phyloP scores from a whole-genome alignment of 768 basidiomycete genomes.

The Termitomyces heimii region DNA sequence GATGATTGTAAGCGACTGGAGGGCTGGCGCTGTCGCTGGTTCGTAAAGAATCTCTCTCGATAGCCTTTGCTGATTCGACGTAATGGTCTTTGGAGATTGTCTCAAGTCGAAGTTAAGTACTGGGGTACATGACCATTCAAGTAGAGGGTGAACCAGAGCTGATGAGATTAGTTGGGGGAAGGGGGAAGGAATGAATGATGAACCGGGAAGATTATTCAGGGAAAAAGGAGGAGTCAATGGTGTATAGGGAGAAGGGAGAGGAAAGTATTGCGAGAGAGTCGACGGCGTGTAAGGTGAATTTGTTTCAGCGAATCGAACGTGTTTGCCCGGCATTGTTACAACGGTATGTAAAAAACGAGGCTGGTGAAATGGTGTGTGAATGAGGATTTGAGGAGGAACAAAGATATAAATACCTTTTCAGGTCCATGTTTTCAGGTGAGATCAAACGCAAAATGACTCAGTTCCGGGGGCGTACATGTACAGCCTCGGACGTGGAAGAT shows the following conservation, averaged over 20 bases:
- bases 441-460: not conserved
- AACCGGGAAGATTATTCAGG: slow-evolving; percentile 3
- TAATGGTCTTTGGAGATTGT: slow-evolving; percentile 21
- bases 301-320: slow-evolving; percentile 13
- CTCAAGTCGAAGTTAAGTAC: slow-evolving; percentile 23
- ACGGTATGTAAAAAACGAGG: not conserved
- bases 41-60: slow-evolving; percentile 22
- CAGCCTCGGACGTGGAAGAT: not conserved
- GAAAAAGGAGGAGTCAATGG: slow-evolving; percentile 10
- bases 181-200: not conserved
- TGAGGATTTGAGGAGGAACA: not conserved
- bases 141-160: slow-evolving; percentile 19
- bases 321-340: slow-evolving; percentile 15
- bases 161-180: not conserved
- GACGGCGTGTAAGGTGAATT: slow-evolving; percentile 8
- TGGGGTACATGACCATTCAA: slow-evolving; percentile 16
- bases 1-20: slow-evolving; percentile 21
- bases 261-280: slow-evolving; percentile 8
- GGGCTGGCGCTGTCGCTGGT: slow-evolving; percentile 28
- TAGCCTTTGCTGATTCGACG: slow-evolving; percentile 16
- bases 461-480: not conserved
- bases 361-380: not conserved
- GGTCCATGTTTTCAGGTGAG: not conserved
- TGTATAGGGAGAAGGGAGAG: slow-evolving; percentile 6
- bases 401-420: not conserved